Evolutionary conservation across 768 basidiomycete species (phyloP).

Genomic region (Auriscalpium vulgare): DNA sequence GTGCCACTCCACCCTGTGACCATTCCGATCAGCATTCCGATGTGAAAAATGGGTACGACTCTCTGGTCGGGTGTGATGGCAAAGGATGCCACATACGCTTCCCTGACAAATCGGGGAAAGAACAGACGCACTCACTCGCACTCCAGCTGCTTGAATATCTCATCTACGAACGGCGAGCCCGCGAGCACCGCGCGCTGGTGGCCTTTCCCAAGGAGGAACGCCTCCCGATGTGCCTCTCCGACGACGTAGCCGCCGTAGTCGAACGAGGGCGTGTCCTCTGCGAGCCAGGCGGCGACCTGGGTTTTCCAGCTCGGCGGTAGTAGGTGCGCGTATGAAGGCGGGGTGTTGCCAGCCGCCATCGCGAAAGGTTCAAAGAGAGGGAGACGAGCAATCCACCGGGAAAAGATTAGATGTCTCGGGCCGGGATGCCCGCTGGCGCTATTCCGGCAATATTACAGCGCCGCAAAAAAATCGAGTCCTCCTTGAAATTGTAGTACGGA

Average conservation of each 20-base stretch:
- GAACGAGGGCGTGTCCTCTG: constrained; percentile 92
- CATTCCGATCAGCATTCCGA: not conserved
- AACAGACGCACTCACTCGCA: constrained; percentile 63
- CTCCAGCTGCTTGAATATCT: constrained; percentile 81
- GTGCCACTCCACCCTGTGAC: constrained; percentile 85
- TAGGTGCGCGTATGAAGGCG: constrained; percentile 45
- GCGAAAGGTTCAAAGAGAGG: not conserved
- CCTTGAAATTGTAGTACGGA: too few relatives aligned
- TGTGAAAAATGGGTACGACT: too few relatives aligned
- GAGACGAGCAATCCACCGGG: not conserved
- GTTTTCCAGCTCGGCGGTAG: constrained; percentile 90
- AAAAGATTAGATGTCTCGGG: too few relatives aligned
- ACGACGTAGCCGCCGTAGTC: constrained; percentile 97
- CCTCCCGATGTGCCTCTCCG: constrained; percentile 80
- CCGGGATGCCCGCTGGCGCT: too few relatives aligned
- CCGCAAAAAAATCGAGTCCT: too few relatives aligned
- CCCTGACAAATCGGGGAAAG: too few relatives aligned
- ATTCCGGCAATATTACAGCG: too few relatives aligned
- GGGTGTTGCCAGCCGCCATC: not conserved
- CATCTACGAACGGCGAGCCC: constrained; percentile 91
- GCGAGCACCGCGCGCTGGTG: constrained; percentile 73
- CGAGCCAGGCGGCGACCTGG: constrained; percentile 75
- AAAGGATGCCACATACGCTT: too few relatives aligned
- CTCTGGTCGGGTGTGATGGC: too few relatives aligned
- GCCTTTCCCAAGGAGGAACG: constrained; percentile 88